phyloP scores from a whole-genome alignment of 306 rosid species.

The Urtica urens region DNA sequence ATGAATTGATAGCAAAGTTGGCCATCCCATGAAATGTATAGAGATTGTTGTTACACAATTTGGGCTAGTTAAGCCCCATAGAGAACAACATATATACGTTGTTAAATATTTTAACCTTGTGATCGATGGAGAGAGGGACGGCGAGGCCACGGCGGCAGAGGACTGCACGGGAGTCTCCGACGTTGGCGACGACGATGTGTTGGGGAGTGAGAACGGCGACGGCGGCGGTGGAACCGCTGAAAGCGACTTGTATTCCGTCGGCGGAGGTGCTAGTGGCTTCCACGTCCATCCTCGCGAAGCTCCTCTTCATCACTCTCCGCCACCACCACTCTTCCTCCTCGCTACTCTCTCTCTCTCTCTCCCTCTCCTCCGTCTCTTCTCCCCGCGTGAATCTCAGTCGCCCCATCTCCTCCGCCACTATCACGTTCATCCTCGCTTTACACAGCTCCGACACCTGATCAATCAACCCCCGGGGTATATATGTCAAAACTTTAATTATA shows the following conservation, averaged over 20 bases:
- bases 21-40: too few species aligned
- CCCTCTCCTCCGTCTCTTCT: slow-evolving; percentile 4
- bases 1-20: too few species aligned
- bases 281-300: slow-evolving; percentile 36
- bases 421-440: slow-evolving; percentile 30
- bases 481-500: too few species aligned
- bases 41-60: too few species aligned
- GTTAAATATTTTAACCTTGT: slow-evolving; percentile 19
- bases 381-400: slow-evolving; percentile 1
- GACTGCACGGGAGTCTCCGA: slow-evolving; percentile 26
- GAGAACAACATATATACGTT: too few species aligned
- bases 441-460: slow-evolving; percentile 35
- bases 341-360: slow-evolving; percentile 12
- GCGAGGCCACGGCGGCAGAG: slow-evolving; percentile 20
- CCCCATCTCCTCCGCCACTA: slow-evolving; percentile 26
- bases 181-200: slow-evolving; percentile 24
- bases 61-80: too few species aligned
- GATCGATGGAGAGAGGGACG: slow-evolving; percentile 18
- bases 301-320: slow-evolving; percentile 19
- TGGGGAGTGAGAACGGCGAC: slow-evolving; percentile 18
- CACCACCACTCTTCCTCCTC: too few species aligned
- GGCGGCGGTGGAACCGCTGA: slow-evolving; percentile 26
- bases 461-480: too few species aligned
- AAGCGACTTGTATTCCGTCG: slow-evolving; percentile 16
- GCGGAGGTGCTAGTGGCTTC: slow-evolving; percentile 24